Percentiles rank a stretch among this genome's conserved stretches.
These are phyloP conservation scores for Sanghuangporus baumii DNA, from an alignment of 1,284 basidiomycete genomes.

Conservation along the genomic window DNA sequence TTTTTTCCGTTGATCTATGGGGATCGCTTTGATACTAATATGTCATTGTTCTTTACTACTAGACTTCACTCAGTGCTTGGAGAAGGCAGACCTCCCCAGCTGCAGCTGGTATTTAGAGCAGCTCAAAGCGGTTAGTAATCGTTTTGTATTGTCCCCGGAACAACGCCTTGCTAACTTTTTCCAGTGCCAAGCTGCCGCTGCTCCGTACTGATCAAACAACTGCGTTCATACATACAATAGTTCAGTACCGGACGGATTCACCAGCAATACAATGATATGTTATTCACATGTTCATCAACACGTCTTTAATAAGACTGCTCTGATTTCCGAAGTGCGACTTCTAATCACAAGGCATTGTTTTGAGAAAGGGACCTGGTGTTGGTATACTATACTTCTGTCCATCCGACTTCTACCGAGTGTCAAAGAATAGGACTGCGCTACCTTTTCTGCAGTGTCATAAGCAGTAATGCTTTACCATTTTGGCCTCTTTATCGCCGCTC, in stretches of 20 bases:
- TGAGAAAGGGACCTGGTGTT: background rate
- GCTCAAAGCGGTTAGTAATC: conserved; percentile 65
- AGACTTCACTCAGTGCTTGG: conserved; percentile 77
- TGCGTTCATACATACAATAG: background rate
- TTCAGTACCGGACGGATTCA: background rate
- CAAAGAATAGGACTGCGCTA: background rate
- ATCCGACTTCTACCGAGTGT: background rate
- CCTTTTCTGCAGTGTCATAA: too few relatives aligned
- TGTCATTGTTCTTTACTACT: background rate
- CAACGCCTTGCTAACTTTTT: conserved; percentile 2
- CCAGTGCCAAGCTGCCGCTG: conserved; percentile 74
- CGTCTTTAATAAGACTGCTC: background rate
- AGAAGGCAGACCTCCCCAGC: conserved; percentile 67
- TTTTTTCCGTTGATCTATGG: conserved; percentile 13
- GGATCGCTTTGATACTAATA: background rate
- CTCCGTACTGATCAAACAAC: conserved; percentile 43
- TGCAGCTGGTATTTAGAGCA: conserved; percentile 83
- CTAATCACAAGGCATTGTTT: background rate
- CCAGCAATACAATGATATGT: background rate
- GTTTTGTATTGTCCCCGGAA: conserved; percentile 4
- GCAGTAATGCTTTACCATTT: too few relatives aligned
- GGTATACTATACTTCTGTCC: background rate
- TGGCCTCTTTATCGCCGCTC: too few relatives aligned
- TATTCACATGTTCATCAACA: background rate
- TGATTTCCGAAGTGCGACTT: background rate